phyloP scores from a whole-genome alignment of 495 filamentous ascomycete species.

The Xylona heveae region DNA sequence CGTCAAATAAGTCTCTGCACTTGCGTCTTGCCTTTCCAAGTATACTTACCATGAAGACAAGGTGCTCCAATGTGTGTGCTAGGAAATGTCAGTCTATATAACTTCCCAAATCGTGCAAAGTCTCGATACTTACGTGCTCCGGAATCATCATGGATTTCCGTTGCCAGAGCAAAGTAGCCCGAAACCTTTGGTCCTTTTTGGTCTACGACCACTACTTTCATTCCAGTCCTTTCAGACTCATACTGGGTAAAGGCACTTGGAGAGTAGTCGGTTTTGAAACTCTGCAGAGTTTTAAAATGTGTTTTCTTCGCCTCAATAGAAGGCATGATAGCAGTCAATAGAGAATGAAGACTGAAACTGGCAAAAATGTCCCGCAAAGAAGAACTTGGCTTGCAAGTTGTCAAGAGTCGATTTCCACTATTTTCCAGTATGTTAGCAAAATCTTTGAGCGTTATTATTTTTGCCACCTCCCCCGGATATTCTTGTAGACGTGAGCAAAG shows the following conservation, averaged over 20 bases:
- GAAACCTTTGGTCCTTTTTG: constrained; percentile 82
- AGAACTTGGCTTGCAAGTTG: too few relatives aligned
- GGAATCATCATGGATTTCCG: constrained; percentile 93
- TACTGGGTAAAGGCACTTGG: constrained; percentile 71
- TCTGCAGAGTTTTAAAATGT: constrained; percentile 62
- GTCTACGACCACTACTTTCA: constrained; percentile 83
- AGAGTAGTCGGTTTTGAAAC: constrained; percentile 75
- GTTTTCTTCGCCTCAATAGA: constrained; percentile 17
- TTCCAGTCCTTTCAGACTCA: constrained; percentile 69
- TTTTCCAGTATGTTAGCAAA: too few relatives aligned
- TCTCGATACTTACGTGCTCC: constrained; percentile 40
- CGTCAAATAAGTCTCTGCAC: background rate
- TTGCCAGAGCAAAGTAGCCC: constrained; percentile 87
- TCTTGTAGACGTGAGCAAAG: too few relatives aligned
- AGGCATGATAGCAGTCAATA: too few relatives aligned
- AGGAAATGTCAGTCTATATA: background rate
- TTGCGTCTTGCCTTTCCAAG: background rate
- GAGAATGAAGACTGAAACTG: too few relatives aligned
- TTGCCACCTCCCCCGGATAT: too few relatives aligned
- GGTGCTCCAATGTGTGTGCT: constrained; percentile 84
- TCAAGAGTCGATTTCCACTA: too few relatives aligned
- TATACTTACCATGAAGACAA: constrained; percentile 58
- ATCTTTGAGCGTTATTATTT: too few relatives aligned
- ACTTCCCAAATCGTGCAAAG: background rate
- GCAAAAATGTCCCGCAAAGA: too few relatives aligned